Base-by-base conservation (phyloP, 345 rosid species). In the Eucalyptus marginata region DNA sequence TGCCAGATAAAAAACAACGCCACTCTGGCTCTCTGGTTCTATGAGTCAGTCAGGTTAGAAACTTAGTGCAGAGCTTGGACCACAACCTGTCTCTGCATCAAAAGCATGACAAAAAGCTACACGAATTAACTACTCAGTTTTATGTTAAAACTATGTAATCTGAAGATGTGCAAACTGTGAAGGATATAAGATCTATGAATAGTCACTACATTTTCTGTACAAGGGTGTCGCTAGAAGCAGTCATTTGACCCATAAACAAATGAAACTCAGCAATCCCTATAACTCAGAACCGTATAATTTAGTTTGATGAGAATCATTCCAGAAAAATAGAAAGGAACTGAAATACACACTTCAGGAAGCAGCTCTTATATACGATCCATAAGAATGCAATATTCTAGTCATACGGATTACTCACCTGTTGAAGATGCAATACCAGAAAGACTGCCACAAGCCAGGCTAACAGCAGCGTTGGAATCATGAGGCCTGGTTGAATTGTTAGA, bases 341-440 rank as follows among this genome's bases (percentile, higher is more conserved):
- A 12, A 71, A 36, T 36, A 36, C 47, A 64, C 11, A 3, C 83
- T 76, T 76, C 47, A 36, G 25, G 83, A 76, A 76, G 83, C 81
- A 76, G 83, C 83, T 76, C 83, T 36, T 76, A 36, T 36, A 1
- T 36, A 76, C 1, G 7, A 76, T 76, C 46, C 46, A 76, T 76
- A 76, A 36, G 62, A 51, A 86, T 31, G 56, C 56, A 51, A 31
- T 86, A 44, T 49, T 43, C 71, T 59, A 90, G 89, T 49, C 86
- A 43, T 58, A 29, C 46, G 88, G 86, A 88, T 89, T 58, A 92
- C 91, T 94, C 91, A 95, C 99, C 99, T 88, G 99, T 98, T 86
- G 99, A 97, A 59, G 99, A 95, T n/a, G 96, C 99, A 91, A 98
- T 93, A 91, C 99, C 99, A 59, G 99, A 98, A 83, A 97, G 94